Percentiles rank a stretch among this genome's conserved stretches.
Evolutionary conservation across 768 basidiomycete species (phyloP).

Genomic region (Strobilomyces confusus): DNA sequence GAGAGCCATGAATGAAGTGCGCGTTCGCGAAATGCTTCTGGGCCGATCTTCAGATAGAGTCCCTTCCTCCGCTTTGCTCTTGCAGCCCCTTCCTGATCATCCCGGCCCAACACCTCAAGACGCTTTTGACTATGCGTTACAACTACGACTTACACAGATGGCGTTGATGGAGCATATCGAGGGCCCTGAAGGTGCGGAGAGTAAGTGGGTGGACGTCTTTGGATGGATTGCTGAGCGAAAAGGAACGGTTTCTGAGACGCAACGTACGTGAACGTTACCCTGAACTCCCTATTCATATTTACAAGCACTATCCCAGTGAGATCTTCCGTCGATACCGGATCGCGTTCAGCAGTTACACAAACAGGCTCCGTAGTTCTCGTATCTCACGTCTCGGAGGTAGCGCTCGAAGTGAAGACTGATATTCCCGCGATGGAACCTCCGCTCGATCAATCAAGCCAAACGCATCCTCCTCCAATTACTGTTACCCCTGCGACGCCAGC

Average conservation of each 20-base stretch:
- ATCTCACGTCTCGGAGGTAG: constrained; percentile 10
- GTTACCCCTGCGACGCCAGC: constrained; percentile 62
- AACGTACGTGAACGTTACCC: constrained; percentile 16
- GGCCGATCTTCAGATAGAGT: constrained; percentile 27
- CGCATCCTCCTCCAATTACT: constrained; percentile 42
- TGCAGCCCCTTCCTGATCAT: constrained; percentile 45
- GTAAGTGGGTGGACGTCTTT: constrained; percentile 81
- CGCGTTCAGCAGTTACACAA: constrained; percentile 26
- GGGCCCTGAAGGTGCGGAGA: constrained; percentile 79
- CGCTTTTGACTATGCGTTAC: constrained; percentile 72
- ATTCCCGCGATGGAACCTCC: constrained; percentile 4
- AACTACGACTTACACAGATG: constrained; percentile 83
- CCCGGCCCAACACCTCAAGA: constrained; percentile 51
- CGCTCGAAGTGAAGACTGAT: constrained; percentile 10
- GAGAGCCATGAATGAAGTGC: not conserved
- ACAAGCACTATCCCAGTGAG: constrained; percentile 17
- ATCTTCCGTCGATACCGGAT: constrained; percentile 29
- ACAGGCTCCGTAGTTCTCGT: constrained; percentile 11
- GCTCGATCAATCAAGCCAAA: not conserved
- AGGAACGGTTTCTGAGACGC: constrained; percentile 28
- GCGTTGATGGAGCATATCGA: constrained; percentile 78
- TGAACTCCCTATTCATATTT: not conserved
- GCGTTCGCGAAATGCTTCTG: constrained; percentile 27
- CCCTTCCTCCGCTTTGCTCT: constrained; percentile 41
- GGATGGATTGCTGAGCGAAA: constrained; percentile 74